Base-by-base conservation (phyloP, 148 eudicot genomes). In the Simmondsia chinensis region DNA sequence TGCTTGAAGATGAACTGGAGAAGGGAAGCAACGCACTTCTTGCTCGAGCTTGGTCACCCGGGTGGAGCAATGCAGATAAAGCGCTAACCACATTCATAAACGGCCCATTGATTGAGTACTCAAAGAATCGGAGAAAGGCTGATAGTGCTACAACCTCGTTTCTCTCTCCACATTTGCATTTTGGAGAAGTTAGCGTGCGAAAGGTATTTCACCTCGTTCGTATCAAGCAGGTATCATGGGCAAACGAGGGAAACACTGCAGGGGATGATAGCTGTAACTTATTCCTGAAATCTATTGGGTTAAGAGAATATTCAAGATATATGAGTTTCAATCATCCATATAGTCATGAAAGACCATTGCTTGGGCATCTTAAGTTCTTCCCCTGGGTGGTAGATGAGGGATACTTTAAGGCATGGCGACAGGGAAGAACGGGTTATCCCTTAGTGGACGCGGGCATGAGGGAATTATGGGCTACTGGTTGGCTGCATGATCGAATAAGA, bases 391-490 rank as follows among this genome's bases (percentile, higher is more conserved):
- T 91, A 11, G 85, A 86, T 37, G 96, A 91, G 68, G 69, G 68
- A 25, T 71, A 76, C 50, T 91, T 91, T 53, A 91, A 91, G 62
- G 84, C 82, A 2, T 91, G 96, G 99, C 76, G 99, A 58, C 99
- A 91, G 69, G 99, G 99, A 27, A 65, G 99, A 56, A 91, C 99
- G 5, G 99, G 99, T n/a, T 91, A 91, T 37, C 99, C 99, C 19
- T 60, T 91, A 60, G 99, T 91, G n/a, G 99, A 91, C 60, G 99
- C 99, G 21, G 96, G 99, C 46, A 91, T 91, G 99, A 82, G 96
- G 64, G 99, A 91, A 66, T 48, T 91, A 10, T 91, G 99, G 99
- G 99, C 99, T 33, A 76, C 99, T 7, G 99, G 96, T 20, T 91
- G 99, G 99, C 61, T 91, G 20, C 99, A 91, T 54, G 99, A 91